These are phyloP conservation scores for Neopestalotiopsis sp. DNA, from an alignment of 2,329 filamentous ascomycete genomes.

Conservation along the genomic window DNA sequence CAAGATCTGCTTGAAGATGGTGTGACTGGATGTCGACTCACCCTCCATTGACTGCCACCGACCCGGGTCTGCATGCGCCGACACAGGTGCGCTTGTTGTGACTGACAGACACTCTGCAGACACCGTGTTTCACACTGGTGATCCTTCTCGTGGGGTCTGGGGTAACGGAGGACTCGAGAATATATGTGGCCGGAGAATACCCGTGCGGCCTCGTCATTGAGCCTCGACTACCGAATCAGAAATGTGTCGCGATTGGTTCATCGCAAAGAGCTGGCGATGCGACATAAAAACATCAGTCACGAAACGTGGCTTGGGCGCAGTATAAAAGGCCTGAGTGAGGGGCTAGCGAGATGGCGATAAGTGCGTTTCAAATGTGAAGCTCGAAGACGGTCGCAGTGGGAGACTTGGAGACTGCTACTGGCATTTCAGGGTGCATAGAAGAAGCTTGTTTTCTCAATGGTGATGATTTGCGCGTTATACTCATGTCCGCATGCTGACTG, in stretches of 20 bases:
- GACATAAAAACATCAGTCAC: slow-evolving; percentile 6
- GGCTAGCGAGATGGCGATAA: neutral
- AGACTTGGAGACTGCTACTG: neutral
- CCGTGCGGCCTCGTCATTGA: neutral
- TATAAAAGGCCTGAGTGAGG: neutral
- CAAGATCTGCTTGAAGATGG: neutral
- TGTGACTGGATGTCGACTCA: neutral
- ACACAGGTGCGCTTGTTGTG: neutral
- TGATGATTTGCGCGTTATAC: neutral
- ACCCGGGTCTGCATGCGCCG: neutral
- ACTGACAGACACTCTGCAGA: neutral
- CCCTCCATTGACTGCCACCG: neutral
- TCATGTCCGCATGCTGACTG: too few species aligned
- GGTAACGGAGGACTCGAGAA: slow-evolving; percentile 7
- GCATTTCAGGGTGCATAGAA: neutral
- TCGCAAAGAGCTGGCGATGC: slow-evolving; percentile 23
- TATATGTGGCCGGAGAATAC: neutral
- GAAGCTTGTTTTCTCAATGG: neutral
- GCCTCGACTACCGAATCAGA: neutral
- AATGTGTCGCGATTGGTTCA: slow-evolving; percentile 15
- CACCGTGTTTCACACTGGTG: slow-evolving; percentile 3
- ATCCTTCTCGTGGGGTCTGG: slow-evolving; percentile 4
- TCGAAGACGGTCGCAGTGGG: neutral
- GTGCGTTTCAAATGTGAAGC: slow-evolving; percentile 9
- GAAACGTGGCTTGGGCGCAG: slow-evolving; percentile 12